Evolutionary conservation across 331 rosid genomes (phyloP), one percentile per base, ranked within the genome.

Genomic region (Erythrophleum ivorense): DNA sequence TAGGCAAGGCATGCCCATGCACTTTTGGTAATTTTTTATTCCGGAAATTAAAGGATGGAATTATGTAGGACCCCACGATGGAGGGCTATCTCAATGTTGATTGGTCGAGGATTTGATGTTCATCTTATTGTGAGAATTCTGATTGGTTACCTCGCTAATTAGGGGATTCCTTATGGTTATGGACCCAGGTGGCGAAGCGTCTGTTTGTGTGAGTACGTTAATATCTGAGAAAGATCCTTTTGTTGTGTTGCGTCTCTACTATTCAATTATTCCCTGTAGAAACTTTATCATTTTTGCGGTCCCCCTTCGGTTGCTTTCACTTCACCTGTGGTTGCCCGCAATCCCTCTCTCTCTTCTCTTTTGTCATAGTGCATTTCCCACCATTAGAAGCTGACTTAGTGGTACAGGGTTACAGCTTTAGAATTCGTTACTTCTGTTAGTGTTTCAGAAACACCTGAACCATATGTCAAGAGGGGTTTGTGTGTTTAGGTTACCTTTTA

Each of bases 141-240:
- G 49, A 92, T 94, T 92, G 97, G 21, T 78, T 33, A 4, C 7
- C 33, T 45, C 62, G 46, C 71, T 21, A 78, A 77, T 71, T 54
- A 46, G 43, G 81, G 87, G 97, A 90, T 94, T 89, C 81, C 92
- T 81, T 59, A 83, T 83, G 87, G 90, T 82, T 60, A 83, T 81
- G 88, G 90, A 71, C 84, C 91, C 80, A 78, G n/a, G 9, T 77
- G 38, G 68, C 57, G 85, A 62, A 34, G 62, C 50, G 72, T 60
- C 48, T 29, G 34, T 29, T 18, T 14, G 34, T 55, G 55, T 40
- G 36, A 29, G 73, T 33, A 31, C 33, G 59, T 50, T 54, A 53
- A 83, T 83, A 55, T 16, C 60, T 77, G 94, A 89, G 85, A 1
- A 38, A 63, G 90, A 92, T 86, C 55, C 31, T 76, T 87, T 88